Evolutionary conservation across 192 early-diverging fungal genomes (phyloP).

Genomic region (Mortierella alpina): DNA sequence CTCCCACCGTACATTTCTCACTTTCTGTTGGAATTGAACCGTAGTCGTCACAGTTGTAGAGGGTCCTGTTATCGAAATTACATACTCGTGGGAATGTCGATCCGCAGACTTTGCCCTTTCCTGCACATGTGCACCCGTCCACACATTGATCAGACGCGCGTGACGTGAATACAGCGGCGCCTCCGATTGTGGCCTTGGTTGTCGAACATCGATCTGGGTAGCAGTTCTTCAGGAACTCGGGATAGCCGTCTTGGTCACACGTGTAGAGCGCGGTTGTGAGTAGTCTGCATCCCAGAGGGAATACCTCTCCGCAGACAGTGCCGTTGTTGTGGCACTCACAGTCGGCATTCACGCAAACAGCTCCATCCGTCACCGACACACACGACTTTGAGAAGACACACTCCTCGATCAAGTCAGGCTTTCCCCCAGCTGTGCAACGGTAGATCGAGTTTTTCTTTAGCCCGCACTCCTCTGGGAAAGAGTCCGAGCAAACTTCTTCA

Average conservation of each 20-base stretch:
- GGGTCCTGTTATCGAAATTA: not conserved
- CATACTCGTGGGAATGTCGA: constrained; percentile 8
- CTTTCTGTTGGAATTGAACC: not conserved
- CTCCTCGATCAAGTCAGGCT: not conserved
- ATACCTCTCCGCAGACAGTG: constrained; percentile 3
- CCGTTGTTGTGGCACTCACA: not conserved
- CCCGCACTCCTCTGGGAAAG: constrained; percentile 3
- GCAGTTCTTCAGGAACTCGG: not conserved
- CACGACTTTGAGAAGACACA: not conserved
- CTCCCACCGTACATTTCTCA: not conserved
- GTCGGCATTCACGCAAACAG: not conserved
- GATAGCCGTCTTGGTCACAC: not conserved
- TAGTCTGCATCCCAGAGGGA: not conserved
- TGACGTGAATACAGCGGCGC: not conserved
- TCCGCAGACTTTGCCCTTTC: constrained; percentile 1
- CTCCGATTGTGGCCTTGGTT: not conserved
- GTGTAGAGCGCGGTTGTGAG: not conserved
- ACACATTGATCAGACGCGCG: not conserved
- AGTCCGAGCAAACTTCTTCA: not conserved
- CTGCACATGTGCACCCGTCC: not conserved
- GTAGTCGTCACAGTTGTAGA: not conserved
- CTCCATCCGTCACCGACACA: not conserved
- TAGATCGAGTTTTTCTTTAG: constrained; percentile 1
- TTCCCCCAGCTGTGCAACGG: not conserved
- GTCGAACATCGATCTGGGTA: not conserved